Conservation (phyloP, 306 rosid species). For the Medicago lupulina region DNA sequence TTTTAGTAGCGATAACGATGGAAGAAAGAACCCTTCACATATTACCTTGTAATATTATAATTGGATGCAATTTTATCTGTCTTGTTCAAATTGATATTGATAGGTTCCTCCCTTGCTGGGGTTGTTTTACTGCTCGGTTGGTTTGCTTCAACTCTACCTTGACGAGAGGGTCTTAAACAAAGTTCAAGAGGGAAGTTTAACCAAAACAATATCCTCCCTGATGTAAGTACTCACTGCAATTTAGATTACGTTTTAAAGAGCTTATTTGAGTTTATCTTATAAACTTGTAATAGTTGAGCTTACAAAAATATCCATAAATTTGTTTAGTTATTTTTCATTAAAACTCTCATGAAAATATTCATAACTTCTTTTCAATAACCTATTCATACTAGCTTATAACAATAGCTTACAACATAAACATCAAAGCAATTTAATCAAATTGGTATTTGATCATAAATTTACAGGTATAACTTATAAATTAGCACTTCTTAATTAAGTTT, state of each 20-base stretch:
- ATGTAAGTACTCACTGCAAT: constrained; percentile 50
- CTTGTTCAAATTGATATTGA: neutral
- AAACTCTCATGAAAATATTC: too few relatives aligned
- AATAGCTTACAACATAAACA: neutral
- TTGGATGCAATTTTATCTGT: neutral
- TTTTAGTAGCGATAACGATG: too few relatives aligned
- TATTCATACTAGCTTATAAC: neutral
- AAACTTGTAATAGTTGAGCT: neutral
- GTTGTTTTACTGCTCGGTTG: constrained; percentile 71
- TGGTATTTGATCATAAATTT: neutral
- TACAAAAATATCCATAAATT: neutral
- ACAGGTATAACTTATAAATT: neutral
- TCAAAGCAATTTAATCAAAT: neutral
- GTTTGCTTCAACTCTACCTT: constrained; percentile 70
- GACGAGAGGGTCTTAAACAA: constrained; percentile 55
- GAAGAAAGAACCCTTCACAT: too few relatives aligned
- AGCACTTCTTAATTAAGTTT: neutral
- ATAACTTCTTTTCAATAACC: too few relatives aligned
- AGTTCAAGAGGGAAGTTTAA: constrained; percentile 49
- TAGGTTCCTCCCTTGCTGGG: constrained; percentile 89
- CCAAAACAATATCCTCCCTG: constrained; percentile 55
- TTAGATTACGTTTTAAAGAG: neutral
- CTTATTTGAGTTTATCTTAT: neutral
- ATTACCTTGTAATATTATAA: too few relatives aligned
- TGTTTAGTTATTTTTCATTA: too few relatives aligned